Evolutionary conservation across 1,139 yeast species (phyloP).

Genomic region (Candida glucosophila): DNA sequence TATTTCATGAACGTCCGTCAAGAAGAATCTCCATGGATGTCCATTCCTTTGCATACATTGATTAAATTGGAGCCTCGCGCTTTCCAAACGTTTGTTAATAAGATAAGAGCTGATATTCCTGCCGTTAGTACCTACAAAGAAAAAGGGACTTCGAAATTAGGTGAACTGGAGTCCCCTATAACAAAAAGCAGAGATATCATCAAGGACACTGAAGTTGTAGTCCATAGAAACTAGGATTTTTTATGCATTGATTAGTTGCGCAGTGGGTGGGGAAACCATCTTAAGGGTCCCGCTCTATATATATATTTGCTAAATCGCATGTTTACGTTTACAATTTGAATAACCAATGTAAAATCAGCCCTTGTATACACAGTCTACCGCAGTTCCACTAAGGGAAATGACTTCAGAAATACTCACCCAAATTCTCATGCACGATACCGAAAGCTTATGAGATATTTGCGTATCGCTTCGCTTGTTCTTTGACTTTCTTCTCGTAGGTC

Average conservation of each 20-base stretch:
- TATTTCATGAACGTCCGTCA: slow-evolving; percentile 98
- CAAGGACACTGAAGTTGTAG: slow-evolving; percentile 20
- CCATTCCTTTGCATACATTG: slow-evolving; percentile 90
- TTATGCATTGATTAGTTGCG: too few species aligned
- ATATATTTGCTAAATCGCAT: too few species aligned
- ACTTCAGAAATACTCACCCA: too few species aligned
- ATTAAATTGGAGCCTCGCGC: slow-evolving; percentile 93
- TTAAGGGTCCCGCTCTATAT: too few species aligned
- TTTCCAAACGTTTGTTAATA: slow-evolving; percentile 76
- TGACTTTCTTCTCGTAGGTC: slow-evolving; percentile 67
- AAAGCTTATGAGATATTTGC: slow-evolving; percentile 11
- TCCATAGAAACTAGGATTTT: too few species aligned
- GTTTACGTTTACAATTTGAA: too few species aligned
- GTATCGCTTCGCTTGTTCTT: slow-evolving; percentile 74
- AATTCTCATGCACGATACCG: too few species aligned
- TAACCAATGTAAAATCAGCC: too few species aligned
- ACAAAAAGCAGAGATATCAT: slow-evolving; percentile 37
- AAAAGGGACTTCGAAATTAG: slow-evolving; percentile 78
- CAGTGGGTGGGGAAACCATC: too few species aligned
- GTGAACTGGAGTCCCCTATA: slow-evolving; percentile 34
- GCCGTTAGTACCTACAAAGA: slow-evolving; percentile 96
- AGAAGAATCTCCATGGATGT: slow-evolving; percentile 98
- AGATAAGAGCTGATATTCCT: slow-evolving; percentile 92
- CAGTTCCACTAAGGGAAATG: too few species aligned
- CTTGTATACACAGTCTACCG: too few species aligned